Conservation (phyloP, 2,329 filamentous ascomycete species). For the Xylaria multiplex region DNA sequence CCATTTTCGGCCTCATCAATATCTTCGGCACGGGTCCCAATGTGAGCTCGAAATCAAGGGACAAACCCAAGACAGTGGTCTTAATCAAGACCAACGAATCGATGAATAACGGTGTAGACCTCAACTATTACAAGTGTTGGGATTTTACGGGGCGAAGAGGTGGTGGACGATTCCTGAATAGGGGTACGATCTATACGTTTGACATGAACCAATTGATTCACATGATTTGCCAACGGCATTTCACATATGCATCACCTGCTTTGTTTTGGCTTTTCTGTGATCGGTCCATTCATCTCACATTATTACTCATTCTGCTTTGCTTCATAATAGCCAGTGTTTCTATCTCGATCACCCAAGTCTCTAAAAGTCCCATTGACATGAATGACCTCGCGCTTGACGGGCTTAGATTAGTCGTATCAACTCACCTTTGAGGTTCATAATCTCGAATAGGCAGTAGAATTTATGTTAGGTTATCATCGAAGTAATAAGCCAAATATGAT, state of each 20-base stretch:
- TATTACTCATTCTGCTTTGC: neutral
- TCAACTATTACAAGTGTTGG: conserved; percentile 9
- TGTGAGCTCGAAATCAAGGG: conserved; percentile 12
- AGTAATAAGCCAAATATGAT: no score
- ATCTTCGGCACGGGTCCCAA: neutral
- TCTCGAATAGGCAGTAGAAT: no score
- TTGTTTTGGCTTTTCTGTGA: conserved; percentile 19
- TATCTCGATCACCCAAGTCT: neutral
- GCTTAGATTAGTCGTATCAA: no score
- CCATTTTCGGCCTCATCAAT: conserved; percentile 5
- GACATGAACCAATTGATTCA: conserved; percentile 30
- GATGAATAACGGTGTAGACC: conserved; percentile 16
- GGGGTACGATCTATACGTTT: conserved; percentile 34
- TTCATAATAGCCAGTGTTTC: neutral
- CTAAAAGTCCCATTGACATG: neutral
- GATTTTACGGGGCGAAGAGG: conserved; percentile 17
- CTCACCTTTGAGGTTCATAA: no score
- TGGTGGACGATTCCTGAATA: conserved; percentile 29
- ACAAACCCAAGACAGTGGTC: neutral
- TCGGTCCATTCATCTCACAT: neutral
- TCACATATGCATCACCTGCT: conserved; percentile 3
- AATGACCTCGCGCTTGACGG: no score
- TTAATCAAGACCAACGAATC: conserved; percentile 7
- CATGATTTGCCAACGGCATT: conserved; percentile 24
- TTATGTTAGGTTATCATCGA: no score